These are phyloP conservation scores for Nakazawaea ernobii DNA, from an alignment of 805 yeast genomes.

Conservation along the genomic window DNA sequence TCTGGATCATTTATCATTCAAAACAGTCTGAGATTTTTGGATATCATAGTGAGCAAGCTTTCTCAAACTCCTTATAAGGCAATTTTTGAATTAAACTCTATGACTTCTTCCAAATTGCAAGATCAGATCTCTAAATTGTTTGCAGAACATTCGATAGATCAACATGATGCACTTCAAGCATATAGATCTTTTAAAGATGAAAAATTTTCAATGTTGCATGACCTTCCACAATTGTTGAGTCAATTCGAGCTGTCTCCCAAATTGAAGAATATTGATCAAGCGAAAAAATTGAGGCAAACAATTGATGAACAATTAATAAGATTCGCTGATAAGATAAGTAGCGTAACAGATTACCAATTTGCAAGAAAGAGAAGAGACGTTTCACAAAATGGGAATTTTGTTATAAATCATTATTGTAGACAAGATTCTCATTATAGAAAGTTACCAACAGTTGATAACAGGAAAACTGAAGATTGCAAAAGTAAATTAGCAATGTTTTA, in stretches of 20 bases:
- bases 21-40: constrained; percentile 5
- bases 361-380: constrained; percentile 12
- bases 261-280: constrained; percentile 6
- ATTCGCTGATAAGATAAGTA: constrained; percentile 4
- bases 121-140: constrained; percentile 8
- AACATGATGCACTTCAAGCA: constrained; percentile 3
- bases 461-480: constrained; percentile 10
- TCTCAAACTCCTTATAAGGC: neutral
- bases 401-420: constrained; percentile 10
- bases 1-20: constrained; percentile 9
- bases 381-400: constrained; percentile 11
- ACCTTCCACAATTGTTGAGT: constrained; percentile 1
- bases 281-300: constrained; percentile 5
- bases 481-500: constrained; percentile 8
- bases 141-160: constrained; percentile 1
- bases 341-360: constrained; percentile 7
- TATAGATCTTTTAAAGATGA: constrained; percentile 1
- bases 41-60: constrained; percentile 1
- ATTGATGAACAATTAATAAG: constrained; percentile 6
- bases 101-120: constrained; percentile 4
- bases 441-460: constrained; percentile 5
- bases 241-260: constrained; percentile 5
- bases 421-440: constrained; percentile 11
- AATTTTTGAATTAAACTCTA: constrained; percentile 1
- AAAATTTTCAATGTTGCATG: constrained; percentile 6